phyloP scores from a whole-genome alignment of 2,329 filamentous ascomycete genomes.

The Aureobasidium zeae region DNA sequence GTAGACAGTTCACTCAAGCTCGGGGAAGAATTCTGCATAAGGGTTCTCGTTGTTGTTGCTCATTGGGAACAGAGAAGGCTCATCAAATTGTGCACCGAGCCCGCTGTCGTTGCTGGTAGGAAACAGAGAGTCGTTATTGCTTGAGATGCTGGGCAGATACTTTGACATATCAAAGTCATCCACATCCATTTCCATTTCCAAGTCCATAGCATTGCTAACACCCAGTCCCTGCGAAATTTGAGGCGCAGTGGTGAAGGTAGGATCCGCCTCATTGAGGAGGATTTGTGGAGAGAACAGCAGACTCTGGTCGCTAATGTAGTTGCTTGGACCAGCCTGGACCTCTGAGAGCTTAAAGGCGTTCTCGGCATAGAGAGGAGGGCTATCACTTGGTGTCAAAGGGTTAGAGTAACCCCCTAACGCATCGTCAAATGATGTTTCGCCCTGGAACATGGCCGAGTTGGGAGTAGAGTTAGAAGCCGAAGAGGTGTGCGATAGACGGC shows the following conservation, averaged over 20 bases:
- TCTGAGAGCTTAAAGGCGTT: slow-evolving; percentile 1
- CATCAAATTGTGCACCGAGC: slow-evolving; percentile 11
- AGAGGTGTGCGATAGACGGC: slow-evolving; percentile 18
- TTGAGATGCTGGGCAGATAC: slow-evolving; percentile 4
- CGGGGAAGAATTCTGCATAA: slow-evolving; percentile 11
- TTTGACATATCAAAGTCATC: slow-evolving; percentile 14
- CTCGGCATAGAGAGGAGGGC: not conserved
- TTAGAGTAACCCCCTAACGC: slow-evolving; percentile 43
- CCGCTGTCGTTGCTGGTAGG: not conserved
- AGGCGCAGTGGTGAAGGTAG: slow-evolving; percentile 4
- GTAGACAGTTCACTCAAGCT: slow-evolving; percentile 1
- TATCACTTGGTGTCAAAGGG: slow-evolving; percentile 48
- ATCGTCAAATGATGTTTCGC: slow-evolving; percentile 34
- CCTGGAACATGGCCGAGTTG: slow-evolving; percentile 33
- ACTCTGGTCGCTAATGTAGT: slow-evolving; percentile 11
- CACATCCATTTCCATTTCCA: slow-evolving; percentile 1
- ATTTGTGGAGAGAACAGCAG: slow-evolving; percentile 6
- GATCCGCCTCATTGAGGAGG: slow-evolving; percentile 1
- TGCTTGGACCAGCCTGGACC: not conserved
- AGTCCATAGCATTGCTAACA: not conserved
- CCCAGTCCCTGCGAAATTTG: slow-evolving; percentile 1
- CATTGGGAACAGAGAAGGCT: slow-evolving; percentile 2
- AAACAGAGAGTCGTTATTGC: slow-evolving; percentile 9
- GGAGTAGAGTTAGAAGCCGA: slow-evolving; percentile 24
- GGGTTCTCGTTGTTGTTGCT: slow-evolving; percentile 11